Conservation (phyloP, 2,329 filamentous ascomycete species). For the Exophiala alcalophila region DNA sequence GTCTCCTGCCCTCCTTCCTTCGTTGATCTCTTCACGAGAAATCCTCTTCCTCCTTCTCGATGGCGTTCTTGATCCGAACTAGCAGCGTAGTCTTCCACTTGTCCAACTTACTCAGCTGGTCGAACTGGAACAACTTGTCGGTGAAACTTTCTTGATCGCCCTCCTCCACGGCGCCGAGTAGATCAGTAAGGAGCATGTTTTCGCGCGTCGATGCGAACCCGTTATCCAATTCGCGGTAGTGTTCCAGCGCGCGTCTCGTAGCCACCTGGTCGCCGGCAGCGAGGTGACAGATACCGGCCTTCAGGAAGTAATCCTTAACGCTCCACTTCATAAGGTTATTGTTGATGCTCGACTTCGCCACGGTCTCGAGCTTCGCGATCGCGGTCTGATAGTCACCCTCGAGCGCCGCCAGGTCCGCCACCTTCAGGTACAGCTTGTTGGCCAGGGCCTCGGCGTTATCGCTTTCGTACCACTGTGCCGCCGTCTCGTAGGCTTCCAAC, state of each 20-base stretch:
- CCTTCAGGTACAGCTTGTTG: slow-evolving; percentile 91
- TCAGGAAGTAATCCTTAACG: slow-evolving; percentile 93
- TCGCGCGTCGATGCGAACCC: slow-evolving; percentile 76
- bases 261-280: slow-evolving; percentile 73
- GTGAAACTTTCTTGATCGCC: slow-evolving; percentile 79
- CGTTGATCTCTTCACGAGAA: slow-evolving; percentile 53
- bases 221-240: slow-evolving; percentile 76
- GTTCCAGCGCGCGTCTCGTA: slow-evolving; percentile 73
- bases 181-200: slow-evolving; percentile 73
- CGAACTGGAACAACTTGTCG: slow-evolving; percentile 83
- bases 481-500: slow-evolving; percentile 77
- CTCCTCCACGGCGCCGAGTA: slow-evolving; percentile 70
- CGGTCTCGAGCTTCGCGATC: slow-evolving; percentile 78
- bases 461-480: slow-evolving; percentile 83
- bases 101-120: slow-evolving; percentile 89
- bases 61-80: slow-evolving; percentile 76
- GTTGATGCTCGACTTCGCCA: slow-evolving; percentile 71
- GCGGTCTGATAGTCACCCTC: slow-evolving; percentile 81
- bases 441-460: slow-evolving; percentile 84
- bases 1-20: background rate
- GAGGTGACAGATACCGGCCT: slow-evolving; percentile 88
- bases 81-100: slow-evolving; percentile 94
- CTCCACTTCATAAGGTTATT: slow-evolving; percentile 93
- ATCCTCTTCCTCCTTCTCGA: slow-evolving; percentile 68
- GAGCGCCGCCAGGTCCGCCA: slow-evolving; percentile 79